Percentiles rank a stretch among this genome's conserved stretches.
phyloP scores from a whole-genome alignment of 257 asterid genomes.

The Haberlea rhodopensis region DNA sequence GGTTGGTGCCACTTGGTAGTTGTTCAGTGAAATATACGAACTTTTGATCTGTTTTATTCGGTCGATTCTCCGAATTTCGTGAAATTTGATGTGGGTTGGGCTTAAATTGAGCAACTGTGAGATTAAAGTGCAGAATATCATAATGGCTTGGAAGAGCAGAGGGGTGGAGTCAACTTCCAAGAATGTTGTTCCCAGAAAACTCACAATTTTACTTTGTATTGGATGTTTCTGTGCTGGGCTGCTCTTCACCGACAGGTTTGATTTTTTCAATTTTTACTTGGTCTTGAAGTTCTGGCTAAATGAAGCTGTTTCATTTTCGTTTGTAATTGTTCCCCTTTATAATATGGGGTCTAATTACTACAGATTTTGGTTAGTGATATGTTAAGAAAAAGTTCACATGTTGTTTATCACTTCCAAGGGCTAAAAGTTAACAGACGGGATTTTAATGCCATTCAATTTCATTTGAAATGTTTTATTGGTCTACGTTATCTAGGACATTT shows the following conservation, averaged over 20 bases:
- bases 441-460: not conserved
- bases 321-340: not conserved
- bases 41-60: conserved; percentile 32
- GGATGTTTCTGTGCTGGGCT: conserved; percentile 89
- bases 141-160: conserved; percentile 86
- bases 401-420: conserved; percentile 27
- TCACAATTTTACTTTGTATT: conserved; percentile 64
- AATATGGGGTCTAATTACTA: not conserved
- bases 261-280: conserved; percentile 9
- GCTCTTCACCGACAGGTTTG: conserved; percentile 95
- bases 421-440: conserved; percentile 10
- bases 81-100: conserved; percentile 36
- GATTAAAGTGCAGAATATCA: conserved; percentile 27
- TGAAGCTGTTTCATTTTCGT: not conserved
- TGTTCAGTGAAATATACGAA: conserved; percentile 24
- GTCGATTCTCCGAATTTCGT: conserved; percentile 9
- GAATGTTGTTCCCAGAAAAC: conserved; percentile 52
- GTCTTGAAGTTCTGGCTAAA: not conserved
- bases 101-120: conserved; percentile 34
- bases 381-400: conserved; percentile 25
- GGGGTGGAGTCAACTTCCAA: conserved; percentile 59
- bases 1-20: conserved; percentile 20
- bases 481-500: conserved; percentile 18
- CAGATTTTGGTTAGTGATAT: conserved; percentile 1
- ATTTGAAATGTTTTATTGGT: not conserved